phyloP scores from a whole-genome alignment of 164 flowering plant genomes.

The Tetrastigma voinierianum region DNA sequence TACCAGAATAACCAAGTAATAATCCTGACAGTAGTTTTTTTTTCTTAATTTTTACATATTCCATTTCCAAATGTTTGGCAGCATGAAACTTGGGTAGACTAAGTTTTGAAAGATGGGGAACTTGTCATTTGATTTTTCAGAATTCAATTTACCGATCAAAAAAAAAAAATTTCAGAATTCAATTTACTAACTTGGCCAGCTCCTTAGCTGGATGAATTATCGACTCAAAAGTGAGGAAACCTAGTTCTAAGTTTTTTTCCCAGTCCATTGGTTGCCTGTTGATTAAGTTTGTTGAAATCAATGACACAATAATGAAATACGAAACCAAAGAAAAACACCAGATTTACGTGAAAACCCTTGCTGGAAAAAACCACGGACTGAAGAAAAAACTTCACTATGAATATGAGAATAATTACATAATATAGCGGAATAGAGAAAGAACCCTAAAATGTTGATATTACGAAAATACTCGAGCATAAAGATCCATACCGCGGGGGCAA shows the following conservation, averaged over 20 bases:
- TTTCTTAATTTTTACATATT: not conserved
- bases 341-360: too few species aligned
- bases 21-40: not conserved
- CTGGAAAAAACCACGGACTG: too few species aligned
- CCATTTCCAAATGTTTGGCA: not conserved
- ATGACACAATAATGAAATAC: too few species aligned
- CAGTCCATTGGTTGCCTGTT: too few species aligned
- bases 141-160: not conserved
- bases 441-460: too few species aligned
- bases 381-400: too few species aligned
- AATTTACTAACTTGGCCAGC: not conserved
- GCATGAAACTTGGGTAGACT: not conserved
- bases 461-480: too few species aligned
- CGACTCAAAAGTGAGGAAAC: not conserved
- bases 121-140: not conserved
- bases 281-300: too few species aligned
- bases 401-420: too few species aligned
- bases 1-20: slow-evolving; percentile 61
- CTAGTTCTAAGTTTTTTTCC: not conserved
- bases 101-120: not conserved
- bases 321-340: too few species aligned
- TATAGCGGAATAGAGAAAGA: too few species aligned
- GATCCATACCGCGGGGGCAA: too few species aligned
- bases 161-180: not conserved
- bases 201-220: not conserved